Base-by-base conservation (phyloP, 2,329 filamentous ascomycete genomes). In the Fusarium nanum region DNA sequence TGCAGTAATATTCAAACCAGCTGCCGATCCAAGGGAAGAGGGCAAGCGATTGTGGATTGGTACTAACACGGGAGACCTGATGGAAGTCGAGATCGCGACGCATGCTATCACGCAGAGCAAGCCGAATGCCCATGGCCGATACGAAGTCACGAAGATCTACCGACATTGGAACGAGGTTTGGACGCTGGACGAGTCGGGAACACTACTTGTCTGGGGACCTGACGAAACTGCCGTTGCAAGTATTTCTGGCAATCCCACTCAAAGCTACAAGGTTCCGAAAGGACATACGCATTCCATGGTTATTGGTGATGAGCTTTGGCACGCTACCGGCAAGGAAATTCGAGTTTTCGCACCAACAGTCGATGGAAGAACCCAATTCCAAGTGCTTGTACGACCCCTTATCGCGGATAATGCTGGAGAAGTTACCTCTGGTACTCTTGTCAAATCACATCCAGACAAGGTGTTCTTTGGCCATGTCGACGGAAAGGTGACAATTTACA, bases 401-500 rank as follows among this genome's bases (percentile, higher is more conserved):
- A 82, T 86, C 16, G 88, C 92, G 54, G 88, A 91, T 18, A 90
- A 90, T 59, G 90, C 92, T 12, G 94, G 94, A 16, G 95, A 98
- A 67, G 89, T 99, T 16, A 97, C 93, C 2, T 93, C 93, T 1
- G 95, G 94, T 7, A 88, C 94, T 4, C 86, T 91, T 56, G 85
- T 97, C 32, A 91, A 88, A 53, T 90, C 90, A 25, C 88, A 94
- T 47, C 90, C 91, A 1, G 92, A 92, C 59, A 90, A 91, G 67
- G 90, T 97, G 3, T 97, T 94, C 78, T 91, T 99, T 72, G 96
- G 96, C 2, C 96, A 99, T 77, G 89, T 88, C 14, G 96, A 99
- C 78, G 96, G 96, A 49, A 98, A 98, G 78, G 89, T 99, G 58
- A 96, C 93, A 63, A 90, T 98, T n/a, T 98, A 97, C 80, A 95